Base-by-base conservation (phyloP, 2,329 filamentous ascomycete genomes). In the Scytalidium sp. region DNA sequence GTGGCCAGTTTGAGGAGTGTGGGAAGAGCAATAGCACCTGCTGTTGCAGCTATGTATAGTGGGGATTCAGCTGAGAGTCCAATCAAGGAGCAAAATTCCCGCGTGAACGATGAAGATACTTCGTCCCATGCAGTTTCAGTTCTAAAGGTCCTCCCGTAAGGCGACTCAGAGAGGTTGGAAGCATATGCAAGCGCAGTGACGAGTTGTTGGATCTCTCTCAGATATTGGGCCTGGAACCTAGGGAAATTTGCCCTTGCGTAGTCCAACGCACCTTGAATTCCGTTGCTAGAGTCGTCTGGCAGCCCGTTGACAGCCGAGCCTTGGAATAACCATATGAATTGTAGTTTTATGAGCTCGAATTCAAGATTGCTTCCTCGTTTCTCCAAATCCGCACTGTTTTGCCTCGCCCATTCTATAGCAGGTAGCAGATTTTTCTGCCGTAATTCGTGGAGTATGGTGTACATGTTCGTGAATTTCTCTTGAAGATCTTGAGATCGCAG, bases 81-180 rank as follows among this genome's bases (percentile, higher is more conserved):
- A 1, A 99, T 81, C 19, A 97, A 75, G 1, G 88, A 92, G 73
- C 94, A 99, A 72, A 97, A 99, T 65, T 97, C 94, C 52, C 88
- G 84, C 1, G 89, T 96, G 66, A 99, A 99, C 3, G 88, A 88
- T n/a, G 82, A 73, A 4, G 90, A 84, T 2, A 96, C 88, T 54
- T 96, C 90, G 39, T 88, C 82, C 76, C 94, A 99, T 1, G 87
- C 84, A 3, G 79, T 79, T 7, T 83, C 73, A 47, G 87, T 90
- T 64, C 88, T 80, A 68, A 97, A 96, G 41, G 90, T 81, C 46
- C 76, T 66, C n/a, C 73, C 71, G 70, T 97, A 99, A 0, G 94
- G 94, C 1, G 90, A 96, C 7, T 76, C 74, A 19, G 72, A 64
- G 2, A 97, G 75, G 64, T 95, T 95, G 2, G 85, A 75, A 29